phyloP scores from a whole-genome alignment of 192 early-diverging fungal species.

The Diversispora eburnea region DNA sequence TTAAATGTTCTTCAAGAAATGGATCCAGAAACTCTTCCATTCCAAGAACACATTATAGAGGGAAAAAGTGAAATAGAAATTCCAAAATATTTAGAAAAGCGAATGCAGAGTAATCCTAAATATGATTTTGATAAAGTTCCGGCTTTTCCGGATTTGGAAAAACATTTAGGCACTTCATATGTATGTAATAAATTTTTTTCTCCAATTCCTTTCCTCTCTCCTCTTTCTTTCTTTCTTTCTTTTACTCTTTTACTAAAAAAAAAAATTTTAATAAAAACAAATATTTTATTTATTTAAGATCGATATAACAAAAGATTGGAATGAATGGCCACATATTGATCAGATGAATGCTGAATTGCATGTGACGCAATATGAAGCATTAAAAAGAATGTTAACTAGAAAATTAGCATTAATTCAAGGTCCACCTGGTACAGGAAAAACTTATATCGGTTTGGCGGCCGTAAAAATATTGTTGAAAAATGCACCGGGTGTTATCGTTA shows the following conservation, averaged over 20 bases:
- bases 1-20: slow-evolving; percentile 44
- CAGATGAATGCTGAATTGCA: slow-evolving; percentile 6
- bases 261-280: background rate
- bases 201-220: background rate
- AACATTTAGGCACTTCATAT: slow-evolving; percentile 13
- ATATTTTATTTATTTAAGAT: slow-evolving; percentile 15
- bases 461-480: slow-evolving; percentile 45
- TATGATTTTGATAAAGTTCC: slow-evolving; percentile 23
- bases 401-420: slow-evolving; percentile 52
- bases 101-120: background rate
- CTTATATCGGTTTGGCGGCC: slow-evolving; percentile 49
- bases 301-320: background rate
- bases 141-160: slow-evolving; percentile 25
- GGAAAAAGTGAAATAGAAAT: slow-evolving; percentile 34
- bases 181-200: background rate
- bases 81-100: slow-evolving; percentile 36
- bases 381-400: slow-evolving; percentile 43
- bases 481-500: slow-evolving; percentile 42
- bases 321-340: slow-evolving; percentile 9
- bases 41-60: slow-evolving; percentile 41
- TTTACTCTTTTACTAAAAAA: background rate
- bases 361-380: slow-evolving; percentile 42
- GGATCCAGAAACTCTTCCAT: slow-evolving; percentile 37
- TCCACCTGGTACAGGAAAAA: slow-evolving; percentile 61
- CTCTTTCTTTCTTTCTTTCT: background rate